These are phyloP conservation scores for Acacia acuminata DNA, from an alignment of 306 rosid genomes.

Conservation along the genomic window DNA sequence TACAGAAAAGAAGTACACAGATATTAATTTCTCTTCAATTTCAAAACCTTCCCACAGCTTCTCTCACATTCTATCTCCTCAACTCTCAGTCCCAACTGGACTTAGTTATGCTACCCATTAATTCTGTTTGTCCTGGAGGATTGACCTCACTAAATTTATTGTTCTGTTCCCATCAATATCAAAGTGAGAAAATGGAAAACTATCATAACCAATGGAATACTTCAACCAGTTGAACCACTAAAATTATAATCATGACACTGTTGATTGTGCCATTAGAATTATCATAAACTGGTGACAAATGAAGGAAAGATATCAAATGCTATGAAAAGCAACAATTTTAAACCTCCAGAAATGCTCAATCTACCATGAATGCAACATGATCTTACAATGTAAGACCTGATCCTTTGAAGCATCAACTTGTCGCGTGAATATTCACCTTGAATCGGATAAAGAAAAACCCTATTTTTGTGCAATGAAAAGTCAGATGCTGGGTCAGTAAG, in stretches of 20 bases:
- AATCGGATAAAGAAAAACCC: conserved; percentile 70
- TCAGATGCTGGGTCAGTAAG: conserved; percentile 83
- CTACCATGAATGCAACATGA: conserved; percentile 44
- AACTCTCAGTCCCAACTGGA: neutral
- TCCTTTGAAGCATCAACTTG: conserved; percentile 99
- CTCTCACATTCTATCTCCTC: neutral
- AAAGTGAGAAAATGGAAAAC: conserved; percentile 11
- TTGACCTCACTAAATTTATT: neutral
- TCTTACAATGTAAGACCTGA: conserved; percentile 99
- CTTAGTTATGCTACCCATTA: neutral
- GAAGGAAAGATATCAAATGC: neutral
- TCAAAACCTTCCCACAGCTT: neutral
- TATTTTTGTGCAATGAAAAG: conserved; percentile 59
- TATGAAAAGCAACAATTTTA: conserved; percentile 20
- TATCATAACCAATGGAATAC: conserved; percentile 1
- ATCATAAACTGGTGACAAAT: conserved; percentile 4
- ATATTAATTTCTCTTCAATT: neutral
- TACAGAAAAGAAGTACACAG: neutral
- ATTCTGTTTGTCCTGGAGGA: neutral
- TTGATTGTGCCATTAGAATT: neutral
- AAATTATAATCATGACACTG: neutral
- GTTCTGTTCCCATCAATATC: neutral
- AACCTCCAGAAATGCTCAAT: conserved; percentile 33
- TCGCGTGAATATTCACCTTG: conserved; percentile 91
- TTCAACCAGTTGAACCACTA: neutral